Evolutionary conservation across 495 filamentous ascomycete species (phyloP), one percentile per base, ranked within the genome.

Genomic region (Hyaloscypha finlandica): DNA sequence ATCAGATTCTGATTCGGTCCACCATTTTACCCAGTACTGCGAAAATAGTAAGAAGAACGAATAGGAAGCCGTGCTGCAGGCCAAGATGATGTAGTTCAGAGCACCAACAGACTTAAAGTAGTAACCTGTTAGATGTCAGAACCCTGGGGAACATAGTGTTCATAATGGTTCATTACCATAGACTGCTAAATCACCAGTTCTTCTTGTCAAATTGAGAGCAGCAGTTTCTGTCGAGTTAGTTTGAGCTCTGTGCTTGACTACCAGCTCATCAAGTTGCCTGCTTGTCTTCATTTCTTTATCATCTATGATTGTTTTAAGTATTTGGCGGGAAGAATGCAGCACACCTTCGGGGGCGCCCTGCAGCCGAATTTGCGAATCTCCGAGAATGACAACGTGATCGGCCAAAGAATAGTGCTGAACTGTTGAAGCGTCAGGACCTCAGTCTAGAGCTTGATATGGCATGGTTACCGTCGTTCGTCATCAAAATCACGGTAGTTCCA

Each of bases 71-170:
- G 68, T 74, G 48, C 65, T 77, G 6, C 72, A 11, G 3, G 75
- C 9, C 25, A 87, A 68, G 55, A 86, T 77, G 1, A 79, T 37
- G 4, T 84, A 25, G 8, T 85, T 84, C 0, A 69, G 60, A 3
- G 80, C 74, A 0, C 87, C 87, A 30, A 85, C 80, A 8, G 79
- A 80, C 9, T 74, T 72, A 29, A 87, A 73, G 62, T 90, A 91
- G 70, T 88, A 90, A 0, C 76, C 80, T 82, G 62, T 4, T 2
- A 4, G 20, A 16, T 48, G 16, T 48, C 9, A 16, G 16, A 16
- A 48, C 3, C 25, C 35, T 37, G 35, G 35, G 12, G 1, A 37
- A 0, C 8, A 37, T 1, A 37, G 35, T 1, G 25, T 37, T 37
- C 35, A 37, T 6, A 37, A 6, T 12, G 1, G 8, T 37, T 6